Evolutionary conservation across 768 basidiomycete species (phyloP).

Genomic region (Boletus sp.): DNA sequence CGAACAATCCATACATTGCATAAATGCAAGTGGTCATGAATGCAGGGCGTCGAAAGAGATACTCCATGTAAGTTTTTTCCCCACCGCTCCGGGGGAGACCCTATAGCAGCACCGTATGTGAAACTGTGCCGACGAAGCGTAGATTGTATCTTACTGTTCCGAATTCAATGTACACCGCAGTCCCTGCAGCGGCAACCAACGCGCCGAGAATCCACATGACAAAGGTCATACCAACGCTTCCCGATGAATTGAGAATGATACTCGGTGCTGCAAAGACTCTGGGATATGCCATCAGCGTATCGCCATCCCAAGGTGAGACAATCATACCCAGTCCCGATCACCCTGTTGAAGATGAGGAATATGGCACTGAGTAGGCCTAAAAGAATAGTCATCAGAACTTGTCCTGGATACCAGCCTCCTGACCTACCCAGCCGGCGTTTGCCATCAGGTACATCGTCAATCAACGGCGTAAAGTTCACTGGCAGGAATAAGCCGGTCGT

Average conservation of each 20-base stretch:
- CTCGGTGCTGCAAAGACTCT: conserved; percentile 74
- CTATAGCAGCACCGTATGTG: conserved; percentile 28
- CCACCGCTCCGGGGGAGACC: conserved; percentile 69
- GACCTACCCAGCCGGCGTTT: conserved; percentile 51
- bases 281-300: neutral
- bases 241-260: conserved; percentile 60
- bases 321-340: conserved; percentile 70
- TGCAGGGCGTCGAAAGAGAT: conserved; percentile 58
- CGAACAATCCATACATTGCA: conserved; percentile 53
- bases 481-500: neutral
- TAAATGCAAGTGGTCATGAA: conserved; percentile 61
- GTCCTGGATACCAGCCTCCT: neutral
- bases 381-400: neutral
- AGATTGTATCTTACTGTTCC: conserved; percentile 50
- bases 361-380: conserved; percentile 43
- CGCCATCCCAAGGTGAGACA: neutral
- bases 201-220: conserved; percentile 72
- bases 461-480: conserved; percentile 14
- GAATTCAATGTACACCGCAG: conserved; percentile 70
- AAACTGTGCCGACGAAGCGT: neutral
- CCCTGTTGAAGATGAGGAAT: conserved; percentile 70
- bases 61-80: conserved; percentile 76
- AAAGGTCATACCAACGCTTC: conserved; percentile 67
- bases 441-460: conserved; percentile 45
- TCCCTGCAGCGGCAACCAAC: conserved; percentile 59